phyloP scores from a whole-genome alignment of 345 rosid species.

The Aquilaria sinensis region DNA sequence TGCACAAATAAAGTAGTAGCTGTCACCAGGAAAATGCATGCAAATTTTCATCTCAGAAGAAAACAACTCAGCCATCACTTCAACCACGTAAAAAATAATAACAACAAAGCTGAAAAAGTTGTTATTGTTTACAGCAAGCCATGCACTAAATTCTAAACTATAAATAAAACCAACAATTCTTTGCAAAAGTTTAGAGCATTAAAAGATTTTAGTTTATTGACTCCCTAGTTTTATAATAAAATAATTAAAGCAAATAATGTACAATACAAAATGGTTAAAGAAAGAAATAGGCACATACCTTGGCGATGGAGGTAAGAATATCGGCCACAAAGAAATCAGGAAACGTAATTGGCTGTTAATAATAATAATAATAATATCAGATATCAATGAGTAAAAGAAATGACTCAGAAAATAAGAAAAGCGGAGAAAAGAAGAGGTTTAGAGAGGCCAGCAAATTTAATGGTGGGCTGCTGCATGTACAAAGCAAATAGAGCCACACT shows the following conservation, averaged over 20 bases:
- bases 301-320: slow-evolving; percentile 92
- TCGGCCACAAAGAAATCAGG: slow-evolving; percentile 97
- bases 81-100: background rate
- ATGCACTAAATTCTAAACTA: too few relatives aligned
- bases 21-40: slow-evolving; percentile 7
- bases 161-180: too few relatives aligned
- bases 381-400: slow-evolving; percentile 7
- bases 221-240: background rate
- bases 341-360: slow-evolving; percentile 80
- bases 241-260: background rate
- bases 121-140: too few relatives aligned
- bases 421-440: background rate
- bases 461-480: background rate
- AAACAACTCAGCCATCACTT: background rate
- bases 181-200: too few relatives aligned
- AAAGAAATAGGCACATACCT: slow-evolving; percentile 45
- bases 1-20: slow-evolving; percentile 31
- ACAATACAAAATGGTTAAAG: slow-evolving; percentile 3
- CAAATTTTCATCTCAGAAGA: background rate
- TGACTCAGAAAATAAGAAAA: background rate
- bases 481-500: background rate
- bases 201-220: background rate
- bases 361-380: slow-evolving; percentile 4
- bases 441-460: background rate
- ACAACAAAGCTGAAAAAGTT: too few relatives aligned